Base-by-base conservation (phyloP, 805 yeast genomes). In the Cyberlindnera xylosilytica region DNA sequence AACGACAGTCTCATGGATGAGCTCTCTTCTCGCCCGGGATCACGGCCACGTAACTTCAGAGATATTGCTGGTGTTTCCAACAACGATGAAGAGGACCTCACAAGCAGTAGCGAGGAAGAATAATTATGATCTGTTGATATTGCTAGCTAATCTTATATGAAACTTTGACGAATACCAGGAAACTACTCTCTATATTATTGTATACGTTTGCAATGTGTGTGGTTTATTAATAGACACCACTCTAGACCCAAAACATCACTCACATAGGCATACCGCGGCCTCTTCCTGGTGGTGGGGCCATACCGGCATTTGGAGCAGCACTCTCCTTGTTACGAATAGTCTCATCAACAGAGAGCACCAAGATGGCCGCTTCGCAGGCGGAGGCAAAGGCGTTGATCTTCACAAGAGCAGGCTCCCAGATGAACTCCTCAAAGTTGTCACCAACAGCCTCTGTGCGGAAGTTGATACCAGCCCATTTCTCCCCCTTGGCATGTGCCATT, bases 341-440 rank as follows among this genome's bases (percentile, higher is more conserved):
- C 70, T 93, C 98, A 64, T 93, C 99, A 46, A 93, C 96, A n/a
- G 95, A 83, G 52, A 93, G 74, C 53, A 93, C 86, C 58, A 93
- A 72, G 44, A 87, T 83, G 8, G 98, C 96, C 33, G 99, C 99
- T 66, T 93, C 99, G 11, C 97, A 84, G 19, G 99, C 99, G 57
- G 95, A 83, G 63, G 82, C 83, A 45, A 93, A 70, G n/a, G 98
- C 97, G 63, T 93, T 93, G 46, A 80, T 77, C 68, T 93, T 93
- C 39, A 91, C 95, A 55, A 93, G 75, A 33, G 97, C 83, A 4
- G 99, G 99, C 66, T 93, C 99, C 99, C 99, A 93, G 44, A 93
- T 95, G 58, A 87, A 91, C 48, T 74, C 78, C 40, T 77, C 81
- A 72, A 89, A 79, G 61, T 90, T 93, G 64, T 91, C 83, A 35